Percentiles rank a stretch among this genome's conserved stretches.
Conservation (phyloP, 495 filamentous ascomycete species). For the Neurospora sp. region DNA sequence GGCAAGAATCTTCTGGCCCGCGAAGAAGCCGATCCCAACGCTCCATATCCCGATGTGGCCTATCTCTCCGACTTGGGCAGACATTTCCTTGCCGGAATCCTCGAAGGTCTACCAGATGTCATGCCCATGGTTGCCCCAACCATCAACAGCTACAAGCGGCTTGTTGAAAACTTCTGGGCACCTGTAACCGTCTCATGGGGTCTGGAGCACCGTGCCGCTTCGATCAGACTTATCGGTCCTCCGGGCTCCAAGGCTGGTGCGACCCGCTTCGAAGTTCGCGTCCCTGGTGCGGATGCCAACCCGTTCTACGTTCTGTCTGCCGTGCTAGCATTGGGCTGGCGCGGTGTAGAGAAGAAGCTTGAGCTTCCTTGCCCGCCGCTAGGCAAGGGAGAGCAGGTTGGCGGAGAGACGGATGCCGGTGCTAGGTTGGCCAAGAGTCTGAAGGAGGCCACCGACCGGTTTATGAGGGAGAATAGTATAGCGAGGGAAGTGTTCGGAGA, state of each 20-base stretch:
- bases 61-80: constrained; percentile 78
- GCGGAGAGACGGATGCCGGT: constrained; percentile 54
- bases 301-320: constrained; percentile 81
- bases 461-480: constrained; percentile 65
- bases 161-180: constrained; percentile 99
- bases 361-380: constrained; percentile 74
- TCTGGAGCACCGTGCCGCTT: constrained; percentile 86
- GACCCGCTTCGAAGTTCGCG: constrained; percentile 85
- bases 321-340: constrained; percentile 74
- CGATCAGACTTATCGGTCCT: constrained; percentile 78
- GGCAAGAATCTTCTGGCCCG: constrained; percentile 76
- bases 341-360: constrained; percentile 83
- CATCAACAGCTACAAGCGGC: constrained; percentile 91
- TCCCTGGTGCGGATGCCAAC: constrained; percentile 85
- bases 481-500: constrained; percentile 89
- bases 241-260: constrained; percentile 73
- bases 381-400: constrained; percentile 71
- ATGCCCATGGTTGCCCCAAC: constrained; percentile 94
- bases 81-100: constrained; percentile 86
- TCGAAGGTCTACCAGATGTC: constrained; percentile 83
- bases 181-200: constrained; percentile 97
- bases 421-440: constrained; percentile 69
- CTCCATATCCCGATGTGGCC: constrained; percentile 62
- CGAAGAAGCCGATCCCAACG: constrained; percentile 54
- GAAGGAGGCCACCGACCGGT: constrained; percentile 68